phyloP scores from a whole-genome alignment of 176 grass and related monocot species.

The Urochloa ruziziensis region DNA sequence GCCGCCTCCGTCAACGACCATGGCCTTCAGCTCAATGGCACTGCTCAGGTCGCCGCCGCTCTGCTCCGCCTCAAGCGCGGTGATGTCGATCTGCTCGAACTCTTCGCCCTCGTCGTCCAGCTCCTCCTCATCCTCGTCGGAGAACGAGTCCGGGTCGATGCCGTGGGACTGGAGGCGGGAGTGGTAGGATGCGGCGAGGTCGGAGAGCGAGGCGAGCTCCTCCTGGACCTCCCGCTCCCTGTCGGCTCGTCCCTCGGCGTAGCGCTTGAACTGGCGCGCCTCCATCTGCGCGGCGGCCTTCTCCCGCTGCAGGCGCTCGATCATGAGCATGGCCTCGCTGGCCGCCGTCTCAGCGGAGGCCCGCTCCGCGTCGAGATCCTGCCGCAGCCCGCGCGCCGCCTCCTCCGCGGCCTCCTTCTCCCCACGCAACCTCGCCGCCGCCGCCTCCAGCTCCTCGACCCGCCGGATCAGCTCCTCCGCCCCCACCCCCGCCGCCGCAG shows the following conservation, averaged over 20 bases:
- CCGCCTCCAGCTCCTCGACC: conserved; percentile 38
- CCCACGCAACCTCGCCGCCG: conserved; percentile 26
- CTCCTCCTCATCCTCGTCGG: conserved; percentile 48
- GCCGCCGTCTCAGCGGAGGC: conserved; percentile 60
- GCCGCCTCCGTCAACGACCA: background rate
- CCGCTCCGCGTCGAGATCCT: conserved; percentile 76
- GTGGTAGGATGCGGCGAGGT: conserved; percentile 53
- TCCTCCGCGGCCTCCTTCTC: conserved; percentile 59
- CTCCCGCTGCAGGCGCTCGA: conserved; percentile 78
- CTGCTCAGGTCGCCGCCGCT: background rate
- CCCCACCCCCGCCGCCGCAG: background rate
- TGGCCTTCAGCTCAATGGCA: conserved; percentile 32
- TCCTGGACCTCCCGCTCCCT: conserved; percentile 73
- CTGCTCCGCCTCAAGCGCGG: background rate
- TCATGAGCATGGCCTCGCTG: conserved; percentile 91
- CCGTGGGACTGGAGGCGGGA: conserved; percentile 63
- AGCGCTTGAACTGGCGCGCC: conserved; percentile 71
- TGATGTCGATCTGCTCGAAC: conserved; percentile 18
- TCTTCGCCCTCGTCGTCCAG: conserved; percentile 20
- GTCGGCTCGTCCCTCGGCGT: conserved; percentile 57
- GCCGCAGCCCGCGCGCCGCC: conserved; percentile 35
- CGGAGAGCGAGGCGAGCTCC: conserved; percentile 56
- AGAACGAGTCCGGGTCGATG: conserved; percentile 59
- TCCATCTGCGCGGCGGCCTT: conserved; percentile 88
- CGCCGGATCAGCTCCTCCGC: conserved; percentile 33